These are phyloP conservation scores for Arthrobotrys sphaeroides DNA, from an alignment of 2,329 filamentous ascomycete genomes.

Conservation along the genomic window DNA sequence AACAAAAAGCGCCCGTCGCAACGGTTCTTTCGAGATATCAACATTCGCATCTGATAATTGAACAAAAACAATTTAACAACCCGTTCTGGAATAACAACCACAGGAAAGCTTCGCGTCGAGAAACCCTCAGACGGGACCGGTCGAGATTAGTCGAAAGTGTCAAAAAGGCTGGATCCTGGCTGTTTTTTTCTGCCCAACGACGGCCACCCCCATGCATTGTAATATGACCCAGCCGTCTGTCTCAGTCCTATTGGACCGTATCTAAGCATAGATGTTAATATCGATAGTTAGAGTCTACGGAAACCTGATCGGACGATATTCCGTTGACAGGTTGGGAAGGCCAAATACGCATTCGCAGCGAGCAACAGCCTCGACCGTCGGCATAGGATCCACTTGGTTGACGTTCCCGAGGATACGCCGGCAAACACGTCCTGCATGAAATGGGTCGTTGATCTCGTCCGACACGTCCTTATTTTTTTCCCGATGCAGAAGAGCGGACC, in stretches of 20 bases:
- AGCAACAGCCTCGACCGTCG: not conserved
- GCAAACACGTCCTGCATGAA: slow-evolving; percentile 36
- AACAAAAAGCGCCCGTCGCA: slow-evolving; percentile 34
- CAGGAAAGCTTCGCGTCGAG: not conserved
- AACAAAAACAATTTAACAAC: not conserved
- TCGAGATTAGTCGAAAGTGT: not conserved
- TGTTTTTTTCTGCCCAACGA: not conserved
- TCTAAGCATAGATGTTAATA: slow-evolving; percentile 15
- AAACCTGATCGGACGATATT: not conserved
- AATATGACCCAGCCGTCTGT: not conserved
- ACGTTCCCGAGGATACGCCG: slow-evolving; percentile 44
- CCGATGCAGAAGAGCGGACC: slow-evolving; percentile 12
- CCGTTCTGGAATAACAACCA: not conserved
- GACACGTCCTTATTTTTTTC: slow-evolving; percentile 14
- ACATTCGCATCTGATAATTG: not conserved
- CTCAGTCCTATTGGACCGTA: not conserved
- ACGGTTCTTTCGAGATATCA: slow-evolving; percentile 1
- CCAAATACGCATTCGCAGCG: not conserved
- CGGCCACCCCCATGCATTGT: no score
- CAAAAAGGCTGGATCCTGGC: not conserved
- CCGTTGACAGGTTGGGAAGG: slow-evolving; percentile 6
- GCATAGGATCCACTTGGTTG: slow-evolving; percentile 39
- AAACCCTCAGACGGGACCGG: not conserved
- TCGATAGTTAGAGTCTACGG: not conserved
- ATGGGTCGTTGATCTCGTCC: not conserved